A percentile compares a stretch with the other conserved stretches of the same genome.
These are phyloP conservation scores for Talaromyces liani DNA, from an alignment of 495 filamentous ascomycete genomes.

Conservation along the genomic window DNA sequence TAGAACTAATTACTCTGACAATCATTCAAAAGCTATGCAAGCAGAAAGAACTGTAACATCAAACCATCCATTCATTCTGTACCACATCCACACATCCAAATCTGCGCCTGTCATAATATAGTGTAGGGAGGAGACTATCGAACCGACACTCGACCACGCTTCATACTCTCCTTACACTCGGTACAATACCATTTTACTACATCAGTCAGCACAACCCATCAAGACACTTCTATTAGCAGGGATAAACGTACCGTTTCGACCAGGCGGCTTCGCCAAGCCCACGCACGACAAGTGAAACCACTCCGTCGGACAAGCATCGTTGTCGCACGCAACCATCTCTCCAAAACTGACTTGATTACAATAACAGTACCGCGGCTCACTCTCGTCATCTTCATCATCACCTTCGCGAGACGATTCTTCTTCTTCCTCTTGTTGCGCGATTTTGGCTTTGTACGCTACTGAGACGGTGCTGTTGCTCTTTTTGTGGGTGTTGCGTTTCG, in stretches of 20 bases:
- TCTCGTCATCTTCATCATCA: slow-evolving; percentile 64
- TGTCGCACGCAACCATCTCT: slow-evolving; percentile 98
- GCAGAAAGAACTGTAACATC: background rate
- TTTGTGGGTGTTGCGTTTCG: slow-evolving; percentile 60
- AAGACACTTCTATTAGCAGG: background rate
- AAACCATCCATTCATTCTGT: background rate
- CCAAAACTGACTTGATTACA: slow-evolving; percentile 92
- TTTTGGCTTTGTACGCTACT: slow-evolving; percentile 18
- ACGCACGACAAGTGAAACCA: slow-evolving; percentile 98
- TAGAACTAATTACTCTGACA: background rate
- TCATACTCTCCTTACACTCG: slow-evolving; percentile 72
- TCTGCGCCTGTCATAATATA: background rate
- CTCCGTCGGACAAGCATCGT: slow-evolving; percentile 74
- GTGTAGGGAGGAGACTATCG: background rate
- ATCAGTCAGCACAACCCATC: slow-evolving; percentile 18
- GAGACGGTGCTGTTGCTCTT: slow-evolving; percentile 38
- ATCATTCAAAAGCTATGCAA: background rate
- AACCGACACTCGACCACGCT: slow-evolving; percentile 26
- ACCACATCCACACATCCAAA: no score
- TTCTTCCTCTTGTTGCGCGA: slow-evolving; percentile 34
- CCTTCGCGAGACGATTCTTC: slow-evolving; percentile 50
- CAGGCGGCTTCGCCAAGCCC: slow-evolving; percentile 77
- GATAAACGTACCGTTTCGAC: slow-evolving; percentile 60
- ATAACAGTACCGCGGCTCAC: slow-evolving; percentile 87
- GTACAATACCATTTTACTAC: slow-evolving; percentile 88